phyloP scores from a whole-genome alignment of 108 stramenopile genomes.

The Skeletonema marinoi region DNA sequence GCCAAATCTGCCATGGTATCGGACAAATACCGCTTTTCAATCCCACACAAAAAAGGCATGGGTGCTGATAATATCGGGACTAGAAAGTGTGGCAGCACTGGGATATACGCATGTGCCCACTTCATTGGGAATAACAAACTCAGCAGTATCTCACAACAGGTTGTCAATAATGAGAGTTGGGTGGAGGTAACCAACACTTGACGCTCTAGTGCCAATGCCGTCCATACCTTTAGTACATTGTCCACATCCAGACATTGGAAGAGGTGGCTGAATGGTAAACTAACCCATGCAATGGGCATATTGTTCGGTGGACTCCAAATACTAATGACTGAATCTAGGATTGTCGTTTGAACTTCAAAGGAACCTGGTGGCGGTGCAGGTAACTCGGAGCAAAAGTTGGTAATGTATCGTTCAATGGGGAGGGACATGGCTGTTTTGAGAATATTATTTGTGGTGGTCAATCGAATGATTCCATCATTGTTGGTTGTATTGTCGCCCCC shows the following conservation, averaged over 20 bases:
- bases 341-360: constrained; percentile 83
- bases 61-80: constrained; percentile 90
- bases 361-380: constrained; percentile 96
- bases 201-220: constrained; percentile 83
- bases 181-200: constrained; percentile 86
- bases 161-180: constrained; percentile 85
- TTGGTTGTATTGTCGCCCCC: neutral
- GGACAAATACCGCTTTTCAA: constrained; percentile 76
- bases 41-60: constrained; percentile 88
- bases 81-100: constrained; percentile 78
- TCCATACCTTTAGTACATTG: constrained; percentile 80
- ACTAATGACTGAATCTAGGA: constrained; percentile 74
- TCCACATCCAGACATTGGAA: constrained; percentile 91
- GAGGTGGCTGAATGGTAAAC: constrained; percentile 85
- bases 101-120: constrained; percentile 93
- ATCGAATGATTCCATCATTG: neutral
- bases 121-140: constrained; percentile 94
- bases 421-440: neutral
- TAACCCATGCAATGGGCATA: constrained; percentile 93
- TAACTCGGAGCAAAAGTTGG: constrained; percentile 94
- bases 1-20: constrained; percentile 69
- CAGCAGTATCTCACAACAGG: constrained; percentile 90
- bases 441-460: neutral
- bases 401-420: constrained; percentile 95
- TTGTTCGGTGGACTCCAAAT: constrained; percentile 94